Conservation (phyloP, 2,329 filamentous ascomycete species). For the Aspergillus eucalypticola region DNA sequence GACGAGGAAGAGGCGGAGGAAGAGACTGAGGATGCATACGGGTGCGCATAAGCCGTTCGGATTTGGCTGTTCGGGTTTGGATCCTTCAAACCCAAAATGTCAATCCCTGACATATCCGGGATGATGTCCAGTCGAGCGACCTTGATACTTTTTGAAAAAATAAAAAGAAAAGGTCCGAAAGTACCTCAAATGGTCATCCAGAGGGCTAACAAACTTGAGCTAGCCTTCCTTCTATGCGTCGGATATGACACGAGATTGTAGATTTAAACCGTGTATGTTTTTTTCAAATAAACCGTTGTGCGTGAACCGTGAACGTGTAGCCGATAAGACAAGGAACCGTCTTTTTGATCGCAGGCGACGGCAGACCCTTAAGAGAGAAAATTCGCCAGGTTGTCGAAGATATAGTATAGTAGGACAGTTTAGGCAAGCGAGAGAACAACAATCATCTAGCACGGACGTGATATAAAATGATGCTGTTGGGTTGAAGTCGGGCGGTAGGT, state of each 20-base stretch:
- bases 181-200: slow-evolving; percentile 20
- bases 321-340: slow-evolving; percentile 32
- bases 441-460: slow-evolving; percentile 5
- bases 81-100: slow-evolving; percentile 45
- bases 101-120: slow-evolving; percentile 47
- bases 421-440: slow-evolving; percentile 6
- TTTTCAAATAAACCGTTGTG: slow-evolving; percentile 34
- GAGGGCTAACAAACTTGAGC: slow-evolving; percentile 10
- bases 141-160: slow-evolving; percentile 12
- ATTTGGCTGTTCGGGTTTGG: slow-evolving; percentile 40
- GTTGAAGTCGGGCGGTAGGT: slow-evolving; percentile 5
- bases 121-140: slow-evolving; percentile 28
- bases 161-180: slow-evolving; percentile 22
- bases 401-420: slow-evolving; percentile 6
- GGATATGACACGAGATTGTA: slow-evolving; percentile 16
- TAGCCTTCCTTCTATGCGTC: slow-evolving; percentile 10
- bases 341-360: slow-evolving; percentile 35
- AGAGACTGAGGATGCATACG: slow-evolving; percentile 70
- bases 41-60: slow-evolving; percentile 46
- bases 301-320: slow-evolving; percentile 34
- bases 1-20: slow-evolving; percentile 75
- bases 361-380: slow-evolving; percentile 28
- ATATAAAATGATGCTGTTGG: not conserved
- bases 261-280: slow-evolving; percentile 24
- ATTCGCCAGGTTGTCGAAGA: slow-evolving; percentile 28